A percentile compares a stretch with the other conserved stretches of the same genome.
phyloP scores from a whole-genome alignment of 2,329 filamentous ascomycete species.

The Botryotinia convoluta region DNA sequence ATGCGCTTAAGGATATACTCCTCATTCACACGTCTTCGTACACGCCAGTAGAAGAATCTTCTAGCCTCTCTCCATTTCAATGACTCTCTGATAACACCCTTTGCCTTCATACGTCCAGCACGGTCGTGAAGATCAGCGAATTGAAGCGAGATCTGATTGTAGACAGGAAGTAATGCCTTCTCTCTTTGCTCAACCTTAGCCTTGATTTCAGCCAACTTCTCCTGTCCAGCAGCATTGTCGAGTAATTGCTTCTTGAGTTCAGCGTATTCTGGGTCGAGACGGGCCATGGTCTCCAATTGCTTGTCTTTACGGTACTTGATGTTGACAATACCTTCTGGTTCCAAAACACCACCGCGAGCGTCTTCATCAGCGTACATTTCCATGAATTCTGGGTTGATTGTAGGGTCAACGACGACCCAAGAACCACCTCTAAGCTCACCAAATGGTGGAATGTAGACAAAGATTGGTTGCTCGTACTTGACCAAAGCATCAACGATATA shows the following conservation, averaged over 20 bases:
- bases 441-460: constrained; percentile 96
- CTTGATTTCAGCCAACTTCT: constrained; percentile 77
- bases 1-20: constrained; percentile 96
- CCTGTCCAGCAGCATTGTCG: constrained; percentile 62
- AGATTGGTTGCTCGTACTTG: constrained; percentile 98
- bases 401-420: constrained; percentile 98
- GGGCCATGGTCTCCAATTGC: constrained; percentile 96
- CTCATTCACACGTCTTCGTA: constrained; percentile 93
- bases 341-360: constrained; percentile 91
- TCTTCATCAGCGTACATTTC: constrained; percentile 99
- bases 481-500: constrained; percentile 98
- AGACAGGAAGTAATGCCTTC: constrained; percentile 85
- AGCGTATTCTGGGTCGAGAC: constrained; percentile 80
- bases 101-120: constrained; percentile 95
- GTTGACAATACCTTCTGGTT: constrained; percentile 95
- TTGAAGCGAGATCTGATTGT: constrained; percentile 91
- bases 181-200: constrained; percentile 80
- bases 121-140: constrained; percentile 98
- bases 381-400: constrained; percentile 95
- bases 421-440: constrained; percentile 98
- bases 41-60: constrained; percentile 99
- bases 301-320: constrained; percentile 99
- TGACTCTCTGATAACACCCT: constrained; percentile 82
- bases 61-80: constrained; percentile 86
- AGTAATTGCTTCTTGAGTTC: constrained; percentile 76